phyloP scores from a whole-genome alignment of 2,329 filamentous ascomycete genomes.

The Samsoniella hepiali region DNA sequence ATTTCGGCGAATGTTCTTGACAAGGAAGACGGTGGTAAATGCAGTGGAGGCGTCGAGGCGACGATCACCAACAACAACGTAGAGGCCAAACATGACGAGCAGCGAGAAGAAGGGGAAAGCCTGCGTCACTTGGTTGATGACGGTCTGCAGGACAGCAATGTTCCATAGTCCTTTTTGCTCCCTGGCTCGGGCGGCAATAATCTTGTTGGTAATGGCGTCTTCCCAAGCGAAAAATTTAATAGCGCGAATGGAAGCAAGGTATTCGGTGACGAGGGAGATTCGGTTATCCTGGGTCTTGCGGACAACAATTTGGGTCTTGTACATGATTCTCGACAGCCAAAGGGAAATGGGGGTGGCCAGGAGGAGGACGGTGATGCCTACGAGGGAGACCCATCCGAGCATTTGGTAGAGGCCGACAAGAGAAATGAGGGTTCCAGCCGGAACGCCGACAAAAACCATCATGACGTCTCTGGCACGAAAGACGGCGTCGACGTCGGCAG shows the following conservation, averaged over 20 bases:
- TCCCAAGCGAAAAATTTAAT: constrained; percentile 64
- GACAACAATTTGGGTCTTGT: constrained; percentile 48
- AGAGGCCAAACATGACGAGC: constrained; percentile 52
- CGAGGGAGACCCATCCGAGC: constrained; percentile 53
- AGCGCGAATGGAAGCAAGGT: constrained; percentile 54
- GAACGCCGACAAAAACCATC: constrained; percentile 43
- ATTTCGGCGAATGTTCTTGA: constrained; percentile 52
- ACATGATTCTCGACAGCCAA: constrained; percentile 48
- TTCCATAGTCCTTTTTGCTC: constrained; percentile 56
- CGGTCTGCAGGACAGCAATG: constrained; percentile 45
- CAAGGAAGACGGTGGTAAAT: constrained; percentile 54
- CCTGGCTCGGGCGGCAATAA: constrained; percentile 45
- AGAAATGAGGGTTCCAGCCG: constrained; percentile 46
- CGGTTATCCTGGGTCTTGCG: constrained; percentile 54
- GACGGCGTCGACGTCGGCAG: constrained; percentile 55
- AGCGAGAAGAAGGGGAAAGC: constrained; percentile 51
- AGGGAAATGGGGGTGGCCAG: constrained; percentile 49
- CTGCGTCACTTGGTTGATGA: constrained; percentile 49
- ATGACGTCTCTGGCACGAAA: constrained; percentile 50
- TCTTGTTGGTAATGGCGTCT: constrained; percentile 47
- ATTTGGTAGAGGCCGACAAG: constrained; percentile 53
- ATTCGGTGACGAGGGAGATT: constrained; percentile 56
- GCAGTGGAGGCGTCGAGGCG: constrained; percentile 54
- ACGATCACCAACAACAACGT: constrained; percentile 46
- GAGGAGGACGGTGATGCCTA: constrained; percentile 48